Percentiles rank a stretch among this genome's conserved stretches.
These are phyloP conservation scores for Hortiboletus campestris DNA, from an alignment of 768 basidiomycete genomes.

Conservation along the genomic window DNA sequence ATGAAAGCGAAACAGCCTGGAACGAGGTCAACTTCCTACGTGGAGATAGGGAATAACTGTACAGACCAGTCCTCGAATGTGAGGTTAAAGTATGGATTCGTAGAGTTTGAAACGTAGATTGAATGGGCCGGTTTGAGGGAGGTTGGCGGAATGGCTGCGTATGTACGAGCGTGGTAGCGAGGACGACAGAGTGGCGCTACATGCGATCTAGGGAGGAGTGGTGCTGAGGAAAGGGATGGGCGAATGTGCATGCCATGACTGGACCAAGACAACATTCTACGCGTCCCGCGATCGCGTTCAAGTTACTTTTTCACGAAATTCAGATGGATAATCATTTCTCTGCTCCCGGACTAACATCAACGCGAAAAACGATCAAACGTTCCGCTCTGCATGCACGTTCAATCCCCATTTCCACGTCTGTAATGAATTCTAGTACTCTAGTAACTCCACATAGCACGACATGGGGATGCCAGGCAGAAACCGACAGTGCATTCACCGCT, in stretches of 20 bases:
- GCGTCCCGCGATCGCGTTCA: not conserved
- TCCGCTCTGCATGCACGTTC: not conserved
- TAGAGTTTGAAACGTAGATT: conserved; percentile 73
- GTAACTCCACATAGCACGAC: conserved; percentile 22
- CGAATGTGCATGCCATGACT: conserved; percentile 30
- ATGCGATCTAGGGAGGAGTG: not conserved
- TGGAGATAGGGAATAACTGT: conserved; percentile 19
- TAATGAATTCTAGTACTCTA: conserved; percentile 13
- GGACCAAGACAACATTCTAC: conserved; percentile 30
- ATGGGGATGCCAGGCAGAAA: not conserved
- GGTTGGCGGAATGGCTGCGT: conserved; percentile 14
- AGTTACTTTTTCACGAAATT: not conserved
- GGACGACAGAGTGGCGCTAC: not conserved
- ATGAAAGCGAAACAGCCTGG: conserved; percentile 79
- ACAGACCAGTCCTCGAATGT: conserved; percentile 86
- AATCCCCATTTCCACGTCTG: not conserved
- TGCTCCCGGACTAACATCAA: not conserved
- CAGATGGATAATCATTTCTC: not conserved
- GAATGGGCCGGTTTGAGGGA: conserved; percentile 41
- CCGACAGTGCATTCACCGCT: conserved; percentile 55
- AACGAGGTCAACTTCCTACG: conserved; percentile 22
- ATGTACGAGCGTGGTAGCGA: conserved; percentile 8
- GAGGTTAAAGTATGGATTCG: conserved; percentile 86
- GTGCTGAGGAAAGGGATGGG: conserved; percentile 1
- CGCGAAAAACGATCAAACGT: not conserved